phyloP scores from a whole-genome alignment of 495 filamentous ascomycete genomes.

The Hypoxylon rickii region DNA sequence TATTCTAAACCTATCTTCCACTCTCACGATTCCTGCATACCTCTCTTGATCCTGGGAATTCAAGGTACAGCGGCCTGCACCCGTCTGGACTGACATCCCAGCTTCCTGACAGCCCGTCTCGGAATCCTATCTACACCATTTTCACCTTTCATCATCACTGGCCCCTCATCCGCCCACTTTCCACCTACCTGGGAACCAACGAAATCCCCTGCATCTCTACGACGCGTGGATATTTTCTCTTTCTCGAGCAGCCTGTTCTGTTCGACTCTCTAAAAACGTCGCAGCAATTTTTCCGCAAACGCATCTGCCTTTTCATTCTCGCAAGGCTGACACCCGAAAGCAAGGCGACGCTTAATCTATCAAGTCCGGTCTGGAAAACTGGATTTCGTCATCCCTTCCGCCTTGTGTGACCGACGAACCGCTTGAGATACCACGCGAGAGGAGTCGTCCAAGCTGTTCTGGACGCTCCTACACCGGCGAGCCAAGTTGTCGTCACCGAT shows the following conservation, averaged over 20 bases:
- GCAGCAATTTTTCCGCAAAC: slow-evolving; percentile 14
- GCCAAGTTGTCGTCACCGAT: slow-evolving; percentile 44
- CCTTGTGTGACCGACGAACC: slow-evolving; percentile 21
- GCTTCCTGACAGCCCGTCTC: slow-evolving; percentile 20
- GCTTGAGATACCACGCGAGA: slow-evolving; percentile 13
- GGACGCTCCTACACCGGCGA: slow-evolving; percentile 38
- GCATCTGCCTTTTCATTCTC: slow-evolving; percentile 20
- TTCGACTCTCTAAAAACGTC: slow-evolving; percentile 2
- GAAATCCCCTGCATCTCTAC: slow-evolving; percentile 1
- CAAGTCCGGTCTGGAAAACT: slow-evolving; percentile 3
- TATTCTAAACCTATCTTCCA: background rate
- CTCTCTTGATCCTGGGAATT: slow-evolving; percentile 26
- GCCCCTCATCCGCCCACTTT: slow-evolving; percentile 24
- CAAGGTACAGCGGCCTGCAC: slow-evolving; percentile 42
- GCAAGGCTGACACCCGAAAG: slow-evolving; percentile 37
- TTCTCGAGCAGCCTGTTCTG: slow-evolving; percentile 2
- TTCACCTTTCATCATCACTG: slow-evolving; percentile 25
- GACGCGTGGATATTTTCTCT: slow-evolving; percentile 1
- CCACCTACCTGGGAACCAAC: slow-evolving; percentile 9
- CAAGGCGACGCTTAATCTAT: slow-evolving; percentile 33
- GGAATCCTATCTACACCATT: slow-evolving; percentile 26
- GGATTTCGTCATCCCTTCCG: slow-evolving; percentile 13
- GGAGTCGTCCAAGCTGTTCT: slow-evolving; percentile 36
- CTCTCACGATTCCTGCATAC: background rate
- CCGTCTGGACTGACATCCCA: slow-evolving; percentile 36